A percentile compares a stretch with the other conserved stretches of the same genome.
phyloP scores from a whole-genome alignment of 306 rosid genomes.

The Prunus mira region DNA sequence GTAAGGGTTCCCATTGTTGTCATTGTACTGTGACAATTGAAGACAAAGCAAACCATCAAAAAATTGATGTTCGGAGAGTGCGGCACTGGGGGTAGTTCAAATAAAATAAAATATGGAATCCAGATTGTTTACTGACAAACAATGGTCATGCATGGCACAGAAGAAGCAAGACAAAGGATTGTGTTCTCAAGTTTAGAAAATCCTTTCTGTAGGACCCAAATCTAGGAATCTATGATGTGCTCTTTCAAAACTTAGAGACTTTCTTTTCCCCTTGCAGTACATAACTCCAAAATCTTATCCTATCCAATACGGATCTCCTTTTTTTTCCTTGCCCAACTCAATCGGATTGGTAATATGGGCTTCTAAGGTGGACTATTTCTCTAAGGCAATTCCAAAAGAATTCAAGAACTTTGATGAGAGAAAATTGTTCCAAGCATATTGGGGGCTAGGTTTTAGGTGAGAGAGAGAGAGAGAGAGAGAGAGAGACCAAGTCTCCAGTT shows the following conservation, averaged over 20 bases:
- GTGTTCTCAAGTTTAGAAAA: not conserved
- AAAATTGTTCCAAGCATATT: not conserved
- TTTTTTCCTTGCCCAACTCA: not conserved
- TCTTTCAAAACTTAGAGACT: not conserved
- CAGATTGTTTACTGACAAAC: not conserved
- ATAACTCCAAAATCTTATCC: not conserved
- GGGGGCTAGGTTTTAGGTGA: not conserved
- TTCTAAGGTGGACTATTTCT: not conserved
- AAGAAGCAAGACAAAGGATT: conserved; percentile 4
- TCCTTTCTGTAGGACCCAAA: not conserved
- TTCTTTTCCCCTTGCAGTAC: not conserved
- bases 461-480: not conserved
- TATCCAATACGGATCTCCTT: not conserved
- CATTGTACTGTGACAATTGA: conserved; percentile 66
- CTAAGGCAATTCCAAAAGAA: not conserved
- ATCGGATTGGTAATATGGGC: not conserved
- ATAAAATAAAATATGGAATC: not conserved
- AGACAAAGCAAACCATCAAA: not conserved
- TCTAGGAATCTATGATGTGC: not conserved
- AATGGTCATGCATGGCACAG: not conserved
- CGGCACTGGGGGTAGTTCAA: not conserved
- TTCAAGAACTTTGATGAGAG: not conserved
- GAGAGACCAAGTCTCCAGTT: not conserved
- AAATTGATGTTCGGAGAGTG: not conserved
- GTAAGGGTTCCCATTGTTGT: conserved; percentile 88